Conservation (phyloP, 2,329 filamentous ascomycete species). For the Rhinocladiella mackenziei region DNA sequence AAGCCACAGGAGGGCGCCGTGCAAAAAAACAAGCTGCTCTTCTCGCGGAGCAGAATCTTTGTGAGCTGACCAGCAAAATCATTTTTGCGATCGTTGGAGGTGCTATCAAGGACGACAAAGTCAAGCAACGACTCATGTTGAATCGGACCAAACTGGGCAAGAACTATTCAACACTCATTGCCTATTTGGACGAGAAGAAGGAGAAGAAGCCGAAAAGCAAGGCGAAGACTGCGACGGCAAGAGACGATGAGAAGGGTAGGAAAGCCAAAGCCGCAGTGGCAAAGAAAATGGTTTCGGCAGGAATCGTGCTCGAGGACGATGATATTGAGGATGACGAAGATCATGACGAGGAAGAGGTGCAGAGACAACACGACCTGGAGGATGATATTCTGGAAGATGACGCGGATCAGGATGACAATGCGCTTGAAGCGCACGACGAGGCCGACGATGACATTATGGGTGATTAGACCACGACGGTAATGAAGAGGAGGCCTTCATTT, state of each 20-base stretch:
- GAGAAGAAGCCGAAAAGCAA: conserved; percentile 18
- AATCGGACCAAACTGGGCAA: conserved; percentile 77
- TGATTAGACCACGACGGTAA: conserved; percentile 19
- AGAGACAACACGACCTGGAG: conserved; percentile 16
- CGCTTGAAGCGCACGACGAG: conserved; percentile 8
- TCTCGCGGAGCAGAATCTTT: conserved; percentile 78
- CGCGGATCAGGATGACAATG: conserved; percentile 5
- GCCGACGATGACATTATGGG: conserved; percentile 30
- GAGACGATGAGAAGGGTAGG: conserved; percentile 2
- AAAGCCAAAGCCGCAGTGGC: conserved; percentile 8
- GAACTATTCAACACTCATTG: conserved; percentile 80
- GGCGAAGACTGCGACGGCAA: conserved; percentile 6
- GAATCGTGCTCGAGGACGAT: conserved; percentile 27
- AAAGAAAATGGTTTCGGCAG: conserved; percentile 20
- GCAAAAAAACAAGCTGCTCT: conserved; percentile 61
- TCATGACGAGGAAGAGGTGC: conserved; percentile 24
- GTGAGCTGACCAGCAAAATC: conserved; percentile 78
- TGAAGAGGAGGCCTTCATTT: background rate
- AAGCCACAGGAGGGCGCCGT: conserved; percentile 31
- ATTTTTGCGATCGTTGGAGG: conserved; percentile 74
- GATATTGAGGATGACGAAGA: conserved; percentile 26
- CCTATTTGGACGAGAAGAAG: conserved; percentile 61
- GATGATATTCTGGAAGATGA: conserved; percentile 15
- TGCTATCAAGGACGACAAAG: conserved; percentile 68
- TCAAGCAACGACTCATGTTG: conserved; percentile 67